Base-by-base conservation (phyloP, 129 eudicot genomes). In the Helianthus tuberosus region DNA sequence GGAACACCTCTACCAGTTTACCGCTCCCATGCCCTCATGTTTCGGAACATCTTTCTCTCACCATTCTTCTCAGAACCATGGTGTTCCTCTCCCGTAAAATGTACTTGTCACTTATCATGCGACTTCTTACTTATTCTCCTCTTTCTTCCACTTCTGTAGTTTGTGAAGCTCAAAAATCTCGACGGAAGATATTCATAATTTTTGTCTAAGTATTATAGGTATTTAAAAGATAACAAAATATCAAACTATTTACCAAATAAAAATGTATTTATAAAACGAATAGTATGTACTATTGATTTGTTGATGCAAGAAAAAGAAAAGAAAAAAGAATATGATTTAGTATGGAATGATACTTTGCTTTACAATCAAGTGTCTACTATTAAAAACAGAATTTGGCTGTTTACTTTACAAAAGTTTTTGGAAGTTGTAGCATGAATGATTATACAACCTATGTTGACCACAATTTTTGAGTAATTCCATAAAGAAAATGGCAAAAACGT, bases 351-450 rank as follows among this genome's bases (percentile, higher is more conserved):
- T 63, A 74, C 78, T 64, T 74, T 64, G 71, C 78, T 74, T 57
- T 57, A 58, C 16, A 39, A 72, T 57, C 66, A 43, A 44, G 59
- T 59, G 68, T 72, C 46, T 46, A 58, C 47, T 59, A 20, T 75
- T 73, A 68, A 69, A 68, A 68, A 60, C 6, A 23, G 29, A 14
- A 48, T 36, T 50, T 77, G 46, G 46, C 46, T 70, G 69, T 77
- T 57, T 71, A 41, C 81, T 69, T 77, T 77, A 60, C 20, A 50
- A 68, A 77, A 77, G 81, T 64, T 69, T 77, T 77, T 69, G 81
- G 71, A 69, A 77, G 76, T 60, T 69, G 81, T 77, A 77, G 63
- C 71, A 60, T 61, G 53, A 23, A 77, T 69, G 54, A 77, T 69
- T 69, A 67, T 51, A 51, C 61, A 51, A 54, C 72, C 32, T 64